phyloP scores from a whole-genome alignment of 305 asterid genomes.

The Lippia alba region DNA sequence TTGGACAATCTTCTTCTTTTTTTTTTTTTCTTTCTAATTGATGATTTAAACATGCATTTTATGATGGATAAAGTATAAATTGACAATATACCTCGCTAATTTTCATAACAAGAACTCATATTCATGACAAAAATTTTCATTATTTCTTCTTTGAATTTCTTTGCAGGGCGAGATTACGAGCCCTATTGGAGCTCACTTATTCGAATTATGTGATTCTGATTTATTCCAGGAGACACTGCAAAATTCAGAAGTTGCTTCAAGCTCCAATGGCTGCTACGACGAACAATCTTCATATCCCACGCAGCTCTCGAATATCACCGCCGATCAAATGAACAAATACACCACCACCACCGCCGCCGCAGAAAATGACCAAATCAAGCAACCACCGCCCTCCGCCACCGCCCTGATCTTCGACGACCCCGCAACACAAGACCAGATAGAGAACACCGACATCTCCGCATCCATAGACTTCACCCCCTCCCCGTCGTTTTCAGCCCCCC shows the following conservation, averaged over 20 bases:
- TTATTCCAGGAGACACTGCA: constrained; percentile 61
- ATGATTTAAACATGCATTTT: too few species aligned
- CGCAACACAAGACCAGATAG: constrained; percentile 44
- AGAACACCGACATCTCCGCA: constrained; percentile 65
- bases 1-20: too few species aligned
- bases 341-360: constrained; percentile 5
- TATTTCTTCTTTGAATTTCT: background rate
- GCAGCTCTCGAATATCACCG: constrained; percentile 40
- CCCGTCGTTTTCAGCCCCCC: constrained; percentile 41
- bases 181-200: constrained; percentile 61
- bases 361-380: constrained; percentile 13
- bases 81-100: too few species aligned
- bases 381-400: constrained; percentile 8
- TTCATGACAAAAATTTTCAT: too few species aligned
- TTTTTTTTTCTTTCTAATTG: too few species aligned
- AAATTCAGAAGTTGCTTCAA: constrained; percentile 73
- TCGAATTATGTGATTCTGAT: constrained; percentile 69
- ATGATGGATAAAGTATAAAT: too few species aligned
- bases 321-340: constrained; percentile 41
- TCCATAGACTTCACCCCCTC: constrained; percentile 71
- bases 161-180: constrained; percentile 70
- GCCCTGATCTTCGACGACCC: constrained; percentile 50
- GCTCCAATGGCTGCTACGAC: constrained; percentile 72
- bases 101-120: too few species aligned
- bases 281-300: constrained; percentile 66